Base-by-base conservation (phyloP, 371 early-diverging fungal genomes). In the Basidiobolus meristosporus region DNA sequence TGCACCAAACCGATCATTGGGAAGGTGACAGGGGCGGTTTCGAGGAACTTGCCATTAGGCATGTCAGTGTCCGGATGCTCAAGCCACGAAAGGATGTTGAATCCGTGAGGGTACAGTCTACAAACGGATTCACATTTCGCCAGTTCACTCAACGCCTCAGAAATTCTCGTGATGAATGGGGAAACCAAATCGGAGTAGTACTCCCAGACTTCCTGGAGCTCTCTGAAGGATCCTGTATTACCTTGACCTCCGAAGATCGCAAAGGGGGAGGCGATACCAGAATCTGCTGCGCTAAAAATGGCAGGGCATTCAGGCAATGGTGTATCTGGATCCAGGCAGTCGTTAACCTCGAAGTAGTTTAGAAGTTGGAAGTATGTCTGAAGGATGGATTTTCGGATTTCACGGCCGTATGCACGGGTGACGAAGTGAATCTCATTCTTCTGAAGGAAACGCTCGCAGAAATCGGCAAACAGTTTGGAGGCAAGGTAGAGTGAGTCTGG, bases 201-300 rank as follows among this genome's bases (percentile, higher is more conserved):
- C 36, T 62, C 64, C 62, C 73, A 79, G 31, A 85, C 67, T 44
- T 71, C 68, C 18, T 74, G 77, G 21, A 89, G 62, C 60, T 93
- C 93, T 54, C 82, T 82, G 65, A 93, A 87, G 69, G 86, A 90
- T 44, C 86, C 90, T 46, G 86, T 85, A 39, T 87, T 90, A 54
- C 93, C 93, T 67, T 93, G 93, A 41, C 92, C 92, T 53, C 92
- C 92, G 71, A 92, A 92, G 51, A 90, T 70, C 31, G 86, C 87
- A 50, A 87, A 73, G 30, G 88, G 50, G 42, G 63, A 63, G 44
- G 81, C 77, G 34, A 63, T 63, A 21, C 73, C 73, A 26, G 68
- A 55, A 22, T 53, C 54, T 37, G 76, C 77, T 41, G 81, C 81
- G 32, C 66, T 59, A 43, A 71, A 68, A 20, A 74, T 48, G 39